phyloP scores from a whole-genome alignment of 495 filamentous ascomycete genomes.

The Xylona heveae region DNA sequence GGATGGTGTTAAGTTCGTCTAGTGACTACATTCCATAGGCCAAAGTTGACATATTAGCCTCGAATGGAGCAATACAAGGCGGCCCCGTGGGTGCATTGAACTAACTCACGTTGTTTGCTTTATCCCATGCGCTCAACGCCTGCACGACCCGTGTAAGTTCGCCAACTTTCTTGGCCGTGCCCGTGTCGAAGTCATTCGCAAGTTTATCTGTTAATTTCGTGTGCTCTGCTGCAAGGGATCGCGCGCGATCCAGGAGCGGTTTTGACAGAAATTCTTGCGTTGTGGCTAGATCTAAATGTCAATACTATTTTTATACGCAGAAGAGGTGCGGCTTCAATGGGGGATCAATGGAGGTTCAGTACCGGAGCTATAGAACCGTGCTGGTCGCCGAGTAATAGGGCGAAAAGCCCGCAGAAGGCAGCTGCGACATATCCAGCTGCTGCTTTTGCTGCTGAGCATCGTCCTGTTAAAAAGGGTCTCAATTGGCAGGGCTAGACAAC shows the following conservation, averaged over 20 bases:
- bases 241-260: slow-evolving; percentile 40
- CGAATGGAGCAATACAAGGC: background rate
- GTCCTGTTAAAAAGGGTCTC: too few species aligned
- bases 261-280: slow-evolving; percentile 23
- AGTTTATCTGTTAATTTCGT: slow-evolving; percentile 34
- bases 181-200: slow-evolving; percentile 42
- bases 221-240: slow-evolving; percentile 43
- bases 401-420: background rate
- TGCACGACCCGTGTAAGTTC: slow-evolving; percentile 46
- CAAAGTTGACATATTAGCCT: too few species aligned
- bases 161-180: slow-evolving; percentile 53
- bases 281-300: background rate
- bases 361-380: slow-evolving; percentile 2
- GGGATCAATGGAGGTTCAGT: too few species aligned
- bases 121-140: slow-evolving; percentile 50
- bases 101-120: slow-evolving; percentile 23
- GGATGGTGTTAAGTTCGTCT: slow-evolving; percentile 26
- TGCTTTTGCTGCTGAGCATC: too few species aligned
- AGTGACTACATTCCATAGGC: slow-evolving; percentile 13
- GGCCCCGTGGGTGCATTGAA: background rate
- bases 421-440: background rate
- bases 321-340: too few species aligned
- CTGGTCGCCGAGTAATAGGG: background rate
- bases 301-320: too few species aligned
- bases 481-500: too few species aligned